A percentile compares a stretch with the other conserved stretches of the same genome.
phyloP scores from a whole-genome alignment of 202 grass and related monocot genomes.

The Schoenoplectus triqueter region DNA sequence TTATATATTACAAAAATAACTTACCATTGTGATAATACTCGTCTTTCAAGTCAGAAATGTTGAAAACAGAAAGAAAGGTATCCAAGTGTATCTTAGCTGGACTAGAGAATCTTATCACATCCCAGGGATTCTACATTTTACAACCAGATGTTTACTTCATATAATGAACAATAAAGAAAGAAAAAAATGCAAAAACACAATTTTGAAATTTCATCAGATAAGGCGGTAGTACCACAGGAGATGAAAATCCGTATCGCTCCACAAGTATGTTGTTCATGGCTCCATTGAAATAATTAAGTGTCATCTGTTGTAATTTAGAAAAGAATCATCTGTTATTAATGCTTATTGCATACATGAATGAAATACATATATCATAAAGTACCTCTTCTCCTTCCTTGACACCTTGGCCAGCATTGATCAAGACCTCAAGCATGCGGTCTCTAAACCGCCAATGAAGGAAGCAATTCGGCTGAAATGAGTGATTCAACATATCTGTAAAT shows the following conservation, averaged over 20 bases:
- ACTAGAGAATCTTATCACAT: conserved; percentile 62
- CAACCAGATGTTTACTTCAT: no score
- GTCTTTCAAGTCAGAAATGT: conserved; percentile 82
- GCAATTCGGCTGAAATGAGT: conserved; percentile 92
- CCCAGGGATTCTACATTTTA: no score
- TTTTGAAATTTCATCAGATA: conserved; percentile 14
- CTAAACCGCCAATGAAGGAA: conserved; percentile 96
- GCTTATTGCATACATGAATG: neutral
- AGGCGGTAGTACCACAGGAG: conserved; percentile 63
- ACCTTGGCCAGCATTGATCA: conserved; percentile 85
- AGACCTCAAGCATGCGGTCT: conserved; percentile 95
- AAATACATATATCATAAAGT: conserved; percentile 31
- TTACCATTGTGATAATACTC: conserved; percentile 87
- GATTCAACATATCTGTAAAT: conserved; percentile 95
- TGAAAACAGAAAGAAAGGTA: conserved; percentile 87
- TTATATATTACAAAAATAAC: neutral
- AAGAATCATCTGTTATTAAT: neutral
- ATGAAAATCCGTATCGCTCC: conserved; percentile 97
- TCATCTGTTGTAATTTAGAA: conserved; percentile 64
- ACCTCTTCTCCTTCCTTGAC: conserved; percentile 80
- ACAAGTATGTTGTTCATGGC: conserved; percentile 70
- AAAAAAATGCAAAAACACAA: conserved; percentile 8
- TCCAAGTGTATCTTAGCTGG: conserved; percentile 83
- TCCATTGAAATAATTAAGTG: conserved; percentile 81
- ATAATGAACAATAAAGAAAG: neutral